These are phyloP conservation scores for Neoarthrinium moseri DNA, from an alignment of 2,329 filamentous ascomycete genomes.

Conservation along the genomic window DNA sequence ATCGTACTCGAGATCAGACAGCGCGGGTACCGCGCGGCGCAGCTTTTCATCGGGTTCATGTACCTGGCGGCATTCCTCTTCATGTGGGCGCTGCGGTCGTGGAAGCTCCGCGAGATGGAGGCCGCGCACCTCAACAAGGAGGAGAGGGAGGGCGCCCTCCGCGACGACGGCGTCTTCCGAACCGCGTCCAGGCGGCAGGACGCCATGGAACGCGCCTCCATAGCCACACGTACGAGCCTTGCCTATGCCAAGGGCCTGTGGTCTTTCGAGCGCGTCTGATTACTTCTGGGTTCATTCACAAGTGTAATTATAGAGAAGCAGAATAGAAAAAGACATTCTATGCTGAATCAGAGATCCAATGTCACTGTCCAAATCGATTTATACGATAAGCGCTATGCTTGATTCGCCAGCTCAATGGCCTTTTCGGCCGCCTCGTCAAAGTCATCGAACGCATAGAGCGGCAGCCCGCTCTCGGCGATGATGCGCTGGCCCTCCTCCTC, in stretches of 20 bases:
- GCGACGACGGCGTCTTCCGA: slow-evolving; percentile 21
- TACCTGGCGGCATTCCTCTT: slow-evolving; percentile 54
- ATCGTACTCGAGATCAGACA: slow-evolving; percentile 58
- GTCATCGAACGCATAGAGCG: slow-evolving; percentile 69
- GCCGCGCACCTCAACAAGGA: slow-evolving; percentile 24
- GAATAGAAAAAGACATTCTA: not conserved
- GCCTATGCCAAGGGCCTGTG: slow-evolving; percentile 22
- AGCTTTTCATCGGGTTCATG: slow-evolving; percentile 61
- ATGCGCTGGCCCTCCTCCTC: slow-evolving; percentile 69
- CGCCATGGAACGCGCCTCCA: slow-evolving; percentile 13
- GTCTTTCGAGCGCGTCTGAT: slow-evolving; percentile 20
- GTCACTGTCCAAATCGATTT: too few relatives aligned
- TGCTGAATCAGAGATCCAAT: too few relatives aligned
- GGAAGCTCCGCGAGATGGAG: slow-evolving; percentile 41
- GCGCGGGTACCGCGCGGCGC: slow-evolving; percentile 48
- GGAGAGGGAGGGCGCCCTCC: slow-evolving; percentile 25
- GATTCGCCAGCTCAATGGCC: slow-evolving; percentile 57
- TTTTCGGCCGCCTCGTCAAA: slow-evolving; percentile 72
- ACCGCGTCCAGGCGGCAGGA: slow-evolving; percentile 8
- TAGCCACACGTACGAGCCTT: slow-evolving; percentile 14
- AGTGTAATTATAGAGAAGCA: too few relatives aligned
- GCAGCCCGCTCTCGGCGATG: slow-evolving; percentile 66
- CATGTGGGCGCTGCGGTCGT: slow-evolving; percentile 37
- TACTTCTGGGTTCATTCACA: too few relatives aligned
- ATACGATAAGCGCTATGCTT: too few relatives aligned